Evolutionary conservation across 352 stramenopile species (phyloP).

Genomic region (Vaucheria bursata): DNA sequence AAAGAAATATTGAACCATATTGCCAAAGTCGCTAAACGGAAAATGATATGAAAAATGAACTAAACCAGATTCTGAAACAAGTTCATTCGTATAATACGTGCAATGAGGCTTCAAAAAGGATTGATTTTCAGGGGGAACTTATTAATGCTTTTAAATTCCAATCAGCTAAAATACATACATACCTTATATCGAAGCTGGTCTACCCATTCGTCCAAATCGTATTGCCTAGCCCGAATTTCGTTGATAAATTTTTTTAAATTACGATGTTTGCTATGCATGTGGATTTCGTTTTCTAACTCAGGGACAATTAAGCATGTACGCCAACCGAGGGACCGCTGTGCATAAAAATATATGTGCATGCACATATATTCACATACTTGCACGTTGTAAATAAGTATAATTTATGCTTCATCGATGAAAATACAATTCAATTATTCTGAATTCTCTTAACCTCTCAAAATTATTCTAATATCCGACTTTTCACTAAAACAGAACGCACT

Average conservation of each 20-base stretch:
- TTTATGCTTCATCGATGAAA: too few species aligned
- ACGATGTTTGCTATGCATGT: slow-evolving; percentile 28
- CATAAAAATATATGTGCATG: too few species aligned
- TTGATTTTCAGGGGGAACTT: too few species aligned
- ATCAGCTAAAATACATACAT: not conserved
- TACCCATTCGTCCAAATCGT: slow-evolving; percentile 52
- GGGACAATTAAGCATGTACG: slow-evolving; percentile 68
- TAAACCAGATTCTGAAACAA: not conserved
- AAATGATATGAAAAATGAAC: not conserved
- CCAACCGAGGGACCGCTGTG: slow-evolving; percentile 62
- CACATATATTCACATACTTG: too few species aligned
- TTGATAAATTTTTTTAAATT: slow-evolving; percentile 32
- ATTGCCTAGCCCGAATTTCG: slow-evolving; percentile 54
- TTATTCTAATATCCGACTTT: too few species aligned
- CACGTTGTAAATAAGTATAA: too few species aligned
- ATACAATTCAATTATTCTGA: too few species aligned
- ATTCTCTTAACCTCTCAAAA: too few species aligned
- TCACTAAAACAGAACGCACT: too few species aligned
- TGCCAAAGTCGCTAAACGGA: too few species aligned
- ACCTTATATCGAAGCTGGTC: slow-evolving; percentile 35
- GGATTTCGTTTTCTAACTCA: slow-evolving; percentile 54
- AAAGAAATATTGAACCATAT: too few species aligned
- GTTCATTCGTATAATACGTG: not conserved
- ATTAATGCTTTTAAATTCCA: too few species aligned
- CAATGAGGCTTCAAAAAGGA: not conserved